Conservation (phyloP, 441 rosid species). For the Bocquillonia castaneifolia region DNA sequence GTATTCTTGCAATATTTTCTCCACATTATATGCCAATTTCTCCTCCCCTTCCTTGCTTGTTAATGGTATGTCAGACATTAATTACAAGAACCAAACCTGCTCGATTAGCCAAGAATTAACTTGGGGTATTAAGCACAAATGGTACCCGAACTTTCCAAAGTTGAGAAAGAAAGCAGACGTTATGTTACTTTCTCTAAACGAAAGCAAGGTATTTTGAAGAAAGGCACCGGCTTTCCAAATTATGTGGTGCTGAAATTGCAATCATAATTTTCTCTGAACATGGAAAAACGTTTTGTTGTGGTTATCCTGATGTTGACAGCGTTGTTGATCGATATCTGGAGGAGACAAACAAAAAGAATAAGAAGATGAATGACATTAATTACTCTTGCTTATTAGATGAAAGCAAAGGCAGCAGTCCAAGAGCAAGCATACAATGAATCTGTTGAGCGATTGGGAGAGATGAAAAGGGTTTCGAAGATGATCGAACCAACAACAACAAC, state of each 20-base stretch:
- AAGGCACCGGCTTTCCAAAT: conserved; percentile 20
- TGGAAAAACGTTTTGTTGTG: conserved; percentile 10
- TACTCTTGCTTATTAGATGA: not conserved
- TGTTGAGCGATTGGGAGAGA: not conserved
- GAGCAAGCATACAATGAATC: not conserved
- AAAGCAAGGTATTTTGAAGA: conserved; percentile 18
- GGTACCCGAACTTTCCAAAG: not conserved
- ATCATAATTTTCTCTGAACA: conserved; percentile 21
- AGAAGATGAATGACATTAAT: not conserved
- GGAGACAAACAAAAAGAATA: not conserved
- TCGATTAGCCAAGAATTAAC: too few relatives aligned
- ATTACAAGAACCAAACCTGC: too few relatives aligned
- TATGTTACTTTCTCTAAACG: conserved; percentile 25
- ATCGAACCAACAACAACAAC: not conserved
- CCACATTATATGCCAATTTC: too few relatives aligned
- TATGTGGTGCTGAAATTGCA: conserved; percentile 18
- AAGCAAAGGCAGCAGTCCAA: too few relatives aligned
- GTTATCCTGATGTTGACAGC: conserved; percentile 10
- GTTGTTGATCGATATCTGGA: conserved; percentile 13
- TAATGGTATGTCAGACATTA: too few relatives aligned
- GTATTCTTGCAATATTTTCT: too few relatives aligned
- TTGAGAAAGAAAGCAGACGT: conserved; percentile 16
- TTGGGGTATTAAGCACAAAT: too few relatives aligned
- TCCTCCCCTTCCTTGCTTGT: too few relatives aligned
- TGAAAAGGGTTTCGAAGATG: not conserved